phyloP scores from a whole-genome alignment of 768 basidiomycete genomes.

The Naganishia kalamii region DNA sequence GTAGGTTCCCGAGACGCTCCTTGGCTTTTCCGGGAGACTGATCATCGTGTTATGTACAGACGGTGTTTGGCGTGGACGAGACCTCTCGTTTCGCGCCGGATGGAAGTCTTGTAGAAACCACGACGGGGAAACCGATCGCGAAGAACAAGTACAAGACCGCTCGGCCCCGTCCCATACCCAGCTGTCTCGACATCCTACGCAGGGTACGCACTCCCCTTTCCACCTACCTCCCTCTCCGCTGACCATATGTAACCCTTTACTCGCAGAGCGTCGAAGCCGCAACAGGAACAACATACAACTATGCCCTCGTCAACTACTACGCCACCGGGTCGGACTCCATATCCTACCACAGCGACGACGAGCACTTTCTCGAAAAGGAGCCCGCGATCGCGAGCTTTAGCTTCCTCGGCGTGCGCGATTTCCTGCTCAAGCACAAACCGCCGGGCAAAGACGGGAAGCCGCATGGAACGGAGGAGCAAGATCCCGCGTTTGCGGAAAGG shows the following conservation, averaged over 20 bases:
- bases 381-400: slow-evolving; percentile 46
- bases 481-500: background rate
- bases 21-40: background rate
- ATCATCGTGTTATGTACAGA: slow-evolving; percentile 2
- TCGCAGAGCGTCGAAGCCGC: slow-evolving; percentile 32
- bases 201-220: slow-evolving; percentile 27
- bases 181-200: slow-evolving; percentile 33
- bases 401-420: slow-evolving; percentile 40
- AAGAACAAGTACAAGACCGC: slow-evolving; percentile 38
- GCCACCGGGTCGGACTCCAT: slow-evolving; percentile 42
- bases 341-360: slow-evolving; percentile 43
- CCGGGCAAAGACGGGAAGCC: slow-evolving; percentile 32
- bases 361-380: slow-evolving; percentile 42
- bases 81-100: slow-evolving; percentile 22
- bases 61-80: slow-evolving; percentile 43
- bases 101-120: background rate
- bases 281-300: slow-evolving; percentile 44
- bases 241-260: background rate
- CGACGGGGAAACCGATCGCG: slow-evolving; percentile 8
- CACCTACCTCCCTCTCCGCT: background rate
- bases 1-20: background rate
- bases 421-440: slow-evolving; percentile 40
- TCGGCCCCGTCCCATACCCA: slow-evolving; percentile 41
- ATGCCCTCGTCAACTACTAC: slow-evolving; percentile 45
- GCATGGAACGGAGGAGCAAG: background rate